Percentiles rank a stretch among this genome's conserved stretches.
phyloP scores from a whole-genome alignment of 805 yeast genomes.

The Jamesozyma piceae region DNA sequence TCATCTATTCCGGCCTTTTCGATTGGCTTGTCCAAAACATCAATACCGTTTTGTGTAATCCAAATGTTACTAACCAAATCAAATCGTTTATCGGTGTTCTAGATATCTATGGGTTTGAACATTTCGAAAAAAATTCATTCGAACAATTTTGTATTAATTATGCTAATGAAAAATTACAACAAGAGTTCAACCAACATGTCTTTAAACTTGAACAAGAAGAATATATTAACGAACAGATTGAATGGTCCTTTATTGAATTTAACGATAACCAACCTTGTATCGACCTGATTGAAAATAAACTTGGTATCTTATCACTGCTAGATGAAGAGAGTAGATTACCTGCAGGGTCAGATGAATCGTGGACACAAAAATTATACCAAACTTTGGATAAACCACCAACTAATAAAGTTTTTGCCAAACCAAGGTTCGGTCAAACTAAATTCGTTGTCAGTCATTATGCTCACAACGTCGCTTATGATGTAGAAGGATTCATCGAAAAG shows the following conservation, averaged over 20 bases:
- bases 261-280: conserved; percentile 97
- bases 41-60: conserved; percentile 73
- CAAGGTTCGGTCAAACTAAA: conserved; percentile 86
- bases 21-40: conserved; percentile 90
- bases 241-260: conserved; percentile 94
- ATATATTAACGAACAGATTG: conserved; percentile 81
- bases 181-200: conserved; percentile 94
- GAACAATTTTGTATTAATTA: conserved; percentile 97
- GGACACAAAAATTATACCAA: conserved; percentile 84
- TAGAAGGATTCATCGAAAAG: conserved; percentile 92
- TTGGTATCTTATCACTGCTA: conserved; percentile 78
- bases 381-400: conserved; percentile 73
- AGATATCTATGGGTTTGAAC: conserved; percentile 97
- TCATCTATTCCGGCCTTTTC: conserved; percentile 81
- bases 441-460: conserved; percentile 92
- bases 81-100: conserved; percentile 85
- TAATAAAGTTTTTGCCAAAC: conserved; percentile 73
- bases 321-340: conserved; percentile 96
- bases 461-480: conserved; percentile 81
- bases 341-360: conserved; percentile 83
- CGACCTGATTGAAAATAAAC: conserved; percentile 75
- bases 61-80: conserved; percentile 49
- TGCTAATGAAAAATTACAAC: conserved; percentile 94
- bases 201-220: conserved; percentile 96
- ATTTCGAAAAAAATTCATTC: conserved; percentile 85